phyloP scores from a whole-genome alignment of 371 early-diverging fungal species.

The Mortierella sp. region DNA sequence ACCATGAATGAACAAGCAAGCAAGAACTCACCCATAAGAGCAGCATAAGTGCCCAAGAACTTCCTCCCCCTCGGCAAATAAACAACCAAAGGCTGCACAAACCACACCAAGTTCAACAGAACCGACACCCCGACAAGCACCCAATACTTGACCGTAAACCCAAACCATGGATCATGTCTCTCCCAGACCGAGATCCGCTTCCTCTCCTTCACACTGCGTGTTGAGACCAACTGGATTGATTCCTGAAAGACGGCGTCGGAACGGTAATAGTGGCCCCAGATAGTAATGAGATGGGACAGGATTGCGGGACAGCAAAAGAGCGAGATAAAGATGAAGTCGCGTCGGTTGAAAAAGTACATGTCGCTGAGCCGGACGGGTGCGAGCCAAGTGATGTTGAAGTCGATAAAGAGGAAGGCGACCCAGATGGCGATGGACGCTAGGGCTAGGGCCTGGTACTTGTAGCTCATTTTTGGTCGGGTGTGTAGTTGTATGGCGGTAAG shows the following conservation, averaged over 20 bases:
- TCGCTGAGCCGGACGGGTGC: background rate
- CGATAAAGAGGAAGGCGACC: constrained; percentile 16
- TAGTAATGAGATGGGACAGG: constrained; percentile 31
- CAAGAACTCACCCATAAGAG: constrained; percentile 27
- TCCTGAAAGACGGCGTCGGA: constrained; percentile 32
- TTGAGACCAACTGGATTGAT: constrained; percentile 27
- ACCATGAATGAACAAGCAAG: background rate
- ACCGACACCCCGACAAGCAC: constrained; percentile 21
- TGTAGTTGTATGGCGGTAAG: background rate
- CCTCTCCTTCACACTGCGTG: constrained; percentile 13
- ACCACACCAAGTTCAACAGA: constrained; percentile 39
- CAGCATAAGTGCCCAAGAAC: constrained; percentile 24
- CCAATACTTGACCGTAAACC: constrained; percentile 40
- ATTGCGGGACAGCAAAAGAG: constrained; percentile 29
- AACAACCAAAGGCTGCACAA: constrained; percentile 21
- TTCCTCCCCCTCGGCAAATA: constrained; percentile 16
- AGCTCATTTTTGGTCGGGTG: background rate
- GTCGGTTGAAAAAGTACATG: constrained; percentile 36
- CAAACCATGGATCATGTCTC: constrained; percentile 43
- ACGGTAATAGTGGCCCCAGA: constrained; percentile 48
- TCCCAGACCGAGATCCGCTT: constrained; percentile 45
- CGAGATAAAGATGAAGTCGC: constrained; percentile 25
- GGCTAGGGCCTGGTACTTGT: constrained; percentile 26
- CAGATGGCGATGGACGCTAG: constrained; percentile 13
- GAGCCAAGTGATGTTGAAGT: constrained; percentile 36